Evolutionary conservation across 805 yeast species (phyloP).

Genomic region (Candida xiaguanensis): DNA sequence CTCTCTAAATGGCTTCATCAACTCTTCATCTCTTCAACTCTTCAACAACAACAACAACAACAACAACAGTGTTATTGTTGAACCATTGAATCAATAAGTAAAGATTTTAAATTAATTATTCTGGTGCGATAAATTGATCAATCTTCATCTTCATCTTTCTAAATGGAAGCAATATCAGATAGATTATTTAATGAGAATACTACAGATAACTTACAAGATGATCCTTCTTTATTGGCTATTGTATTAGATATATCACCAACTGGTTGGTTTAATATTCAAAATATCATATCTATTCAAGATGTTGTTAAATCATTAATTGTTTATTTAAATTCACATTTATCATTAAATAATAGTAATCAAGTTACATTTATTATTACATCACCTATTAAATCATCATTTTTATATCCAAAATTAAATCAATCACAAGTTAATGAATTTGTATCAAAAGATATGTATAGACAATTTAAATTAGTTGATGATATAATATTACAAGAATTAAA

Average conservation of each 20-base stretch:
- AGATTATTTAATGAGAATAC: conserved; percentile 43
- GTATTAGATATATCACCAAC: conserved; percentile 74
- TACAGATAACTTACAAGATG: conserved; percentile 30
- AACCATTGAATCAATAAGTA: too few relatives aligned
- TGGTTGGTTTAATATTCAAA: conserved; percentile 54
- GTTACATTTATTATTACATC: conserved; percentile 81
- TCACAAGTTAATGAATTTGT: conserved; percentile 27
- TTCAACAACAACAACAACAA: too few relatives aligned
- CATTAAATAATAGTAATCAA: conserved; percentile 77
- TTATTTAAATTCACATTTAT: conserved; percentile 80
- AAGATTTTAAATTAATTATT: too few relatives aligned
- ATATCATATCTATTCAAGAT: conserved; percentile 50
- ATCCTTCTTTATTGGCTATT: conserved; percentile 75
- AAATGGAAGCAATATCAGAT: conserved; percentile 71
- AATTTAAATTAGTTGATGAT: conserved; percentile 77
- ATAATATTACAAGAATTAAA: conserved; percentile 60
- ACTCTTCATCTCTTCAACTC: too few relatives aligned
- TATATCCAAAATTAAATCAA: conserved; percentile 55
- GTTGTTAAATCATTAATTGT: conserved; percentile 67
- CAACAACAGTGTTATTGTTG: too few relatives aligned
- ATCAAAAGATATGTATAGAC: conserved; percentile 73
- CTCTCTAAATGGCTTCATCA: too few relatives aligned
- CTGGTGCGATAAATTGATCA: too few relatives aligned
- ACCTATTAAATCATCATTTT: conserved; percentile 60
- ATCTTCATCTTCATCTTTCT: too few relatives aligned